phyloP scores from a whole-genome alignment of 768 basidiomycete species.

The Phaeotremella skinneri region DNA sequence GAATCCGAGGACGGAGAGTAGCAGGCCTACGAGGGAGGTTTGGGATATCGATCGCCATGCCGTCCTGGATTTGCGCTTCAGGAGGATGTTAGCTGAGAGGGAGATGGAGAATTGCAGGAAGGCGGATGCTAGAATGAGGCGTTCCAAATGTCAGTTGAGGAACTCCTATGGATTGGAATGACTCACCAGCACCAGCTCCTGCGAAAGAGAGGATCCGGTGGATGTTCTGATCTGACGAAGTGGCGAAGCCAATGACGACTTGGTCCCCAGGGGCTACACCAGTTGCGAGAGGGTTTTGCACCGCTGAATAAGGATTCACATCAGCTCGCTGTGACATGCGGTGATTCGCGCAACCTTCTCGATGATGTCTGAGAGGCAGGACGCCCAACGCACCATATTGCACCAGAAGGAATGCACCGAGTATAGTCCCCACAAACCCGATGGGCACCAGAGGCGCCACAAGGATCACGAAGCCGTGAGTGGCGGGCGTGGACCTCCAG shows the following conservation, averaged over 20 bases:
- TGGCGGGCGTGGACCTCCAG: constrained; percentile 1
- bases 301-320: too few relatives aligned
- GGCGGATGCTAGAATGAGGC: not conserved
- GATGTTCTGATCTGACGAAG: not conserved
- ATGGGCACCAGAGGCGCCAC: constrained; percentile 25
- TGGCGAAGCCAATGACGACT: not conserved
- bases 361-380: not conserved
- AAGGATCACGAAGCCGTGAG: constrained; percentile 8
- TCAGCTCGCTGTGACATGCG: too few relatives aligned
- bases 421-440: constrained; percentile 11
- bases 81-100: not conserved
- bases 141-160: not conserved
- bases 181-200: not conserved
- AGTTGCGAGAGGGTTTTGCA: too few relatives aligned
- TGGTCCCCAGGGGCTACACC: too few relatives aligned
- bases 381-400: constrained; percentile 12
- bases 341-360: too few relatives aligned
- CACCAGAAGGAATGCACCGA: constrained; percentile 19
- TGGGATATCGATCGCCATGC: not conserved
- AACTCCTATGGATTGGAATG: not conserved
- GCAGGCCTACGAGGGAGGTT: not conserved
- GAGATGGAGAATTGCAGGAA: not conserved
- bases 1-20: not conserved
- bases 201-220: not conserved
- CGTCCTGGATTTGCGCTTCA: not conserved